Evolutionary conservation across 306 rosid species (phyloP).

Genomic region (Comarum palustre): DNA sequence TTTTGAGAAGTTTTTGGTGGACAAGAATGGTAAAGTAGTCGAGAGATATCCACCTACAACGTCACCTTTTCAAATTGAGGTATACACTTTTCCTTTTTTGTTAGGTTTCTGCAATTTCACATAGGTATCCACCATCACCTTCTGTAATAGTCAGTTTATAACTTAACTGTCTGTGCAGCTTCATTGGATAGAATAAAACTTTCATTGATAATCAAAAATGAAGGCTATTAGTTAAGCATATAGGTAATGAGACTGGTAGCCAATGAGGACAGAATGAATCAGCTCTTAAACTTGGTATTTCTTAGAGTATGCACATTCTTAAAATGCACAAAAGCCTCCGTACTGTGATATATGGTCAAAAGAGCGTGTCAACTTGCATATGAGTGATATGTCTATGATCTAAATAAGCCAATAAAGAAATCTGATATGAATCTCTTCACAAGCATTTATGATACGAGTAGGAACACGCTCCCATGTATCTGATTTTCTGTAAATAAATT

Average conservation of each 20-base stretch:
- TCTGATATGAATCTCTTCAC: not conserved
- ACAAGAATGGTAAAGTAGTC: conserved; percentile 88
- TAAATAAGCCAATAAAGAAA: not conserved
- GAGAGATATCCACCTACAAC: conserved; percentile 94
- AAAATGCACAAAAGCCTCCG: too few relatives aligned
- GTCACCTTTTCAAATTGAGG: conserved; percentile 97
- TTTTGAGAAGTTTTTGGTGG: conserved; percentile 94
- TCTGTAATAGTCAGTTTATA: not conserved
- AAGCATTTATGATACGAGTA: conserved; percentile 1
- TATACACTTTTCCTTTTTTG: conserved; percentile 31
- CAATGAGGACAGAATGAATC: too few relatives aligned
- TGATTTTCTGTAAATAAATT: conserved; percentile 14
- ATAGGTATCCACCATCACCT: not conserved
- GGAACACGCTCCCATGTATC: not conserved
- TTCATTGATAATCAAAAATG: not conserved
- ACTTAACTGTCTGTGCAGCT: not conserved
- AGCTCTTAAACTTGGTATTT: too few relatives aligned
- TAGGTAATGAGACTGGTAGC: too few relatives aligned
- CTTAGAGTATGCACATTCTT: too few relatives aligned
- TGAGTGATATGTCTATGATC: too few relatives aligned
- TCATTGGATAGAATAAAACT: not conserved
- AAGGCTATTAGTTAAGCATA: too few relatives aligned
- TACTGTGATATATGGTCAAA: too few relatives aligned
- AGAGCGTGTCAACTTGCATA: too few relatives aligned
- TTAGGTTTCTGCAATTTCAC: not conserved